Percentiles rank a stretch among this genome's conserved stretches.
These are phyloP conservation scores for Arbutus unedo DNA, from an alignment of 148 eudicot species.

Conservation along the genomic window DNA sequence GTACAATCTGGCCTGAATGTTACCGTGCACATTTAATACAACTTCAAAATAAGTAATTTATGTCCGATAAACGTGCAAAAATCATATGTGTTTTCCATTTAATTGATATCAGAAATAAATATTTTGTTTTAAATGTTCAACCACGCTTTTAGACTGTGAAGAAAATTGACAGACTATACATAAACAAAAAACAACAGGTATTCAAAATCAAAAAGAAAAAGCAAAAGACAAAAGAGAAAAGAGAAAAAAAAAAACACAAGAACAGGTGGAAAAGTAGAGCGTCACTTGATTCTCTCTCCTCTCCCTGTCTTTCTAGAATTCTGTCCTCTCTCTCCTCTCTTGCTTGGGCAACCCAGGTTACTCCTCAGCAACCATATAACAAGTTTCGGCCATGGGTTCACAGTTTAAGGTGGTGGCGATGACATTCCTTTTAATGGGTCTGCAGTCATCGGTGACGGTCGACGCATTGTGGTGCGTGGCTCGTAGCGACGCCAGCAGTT, in stretches of 20 bases:
- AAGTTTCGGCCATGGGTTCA: not conserved
- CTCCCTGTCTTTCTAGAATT: conserved; percentile 2
- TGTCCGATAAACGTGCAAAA: not conserved
- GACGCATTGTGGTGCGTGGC: conserved; percentile 57
- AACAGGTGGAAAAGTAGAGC: not conserved
- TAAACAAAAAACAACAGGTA: not conserved
- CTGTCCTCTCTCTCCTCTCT: not conserved
- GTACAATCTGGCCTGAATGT: too few species aligned
- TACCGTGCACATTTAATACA: too few species aligned
- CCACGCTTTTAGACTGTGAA: not conserved
- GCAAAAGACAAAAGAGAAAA: not conserved
- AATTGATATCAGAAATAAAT: not conserved
- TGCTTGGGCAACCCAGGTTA: not conserved
- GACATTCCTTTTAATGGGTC: not conserved
- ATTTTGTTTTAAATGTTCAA: not conserved
- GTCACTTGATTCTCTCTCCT: not conserved
- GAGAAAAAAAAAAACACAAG: not conserved
- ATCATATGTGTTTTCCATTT: not conserved
- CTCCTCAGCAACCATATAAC: conserved; percentile 7
- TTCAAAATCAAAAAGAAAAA: not conserved
- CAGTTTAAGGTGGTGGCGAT: not conserved
- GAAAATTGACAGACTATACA: not conserved
- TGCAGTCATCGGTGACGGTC: not conserved
- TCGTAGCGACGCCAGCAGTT: conserved; percentile 48
- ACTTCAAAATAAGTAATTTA: too few species aligned